Conservation (phyloP, 148 eudicot species). For the Amaranthus hypochondriacus region DNA sequence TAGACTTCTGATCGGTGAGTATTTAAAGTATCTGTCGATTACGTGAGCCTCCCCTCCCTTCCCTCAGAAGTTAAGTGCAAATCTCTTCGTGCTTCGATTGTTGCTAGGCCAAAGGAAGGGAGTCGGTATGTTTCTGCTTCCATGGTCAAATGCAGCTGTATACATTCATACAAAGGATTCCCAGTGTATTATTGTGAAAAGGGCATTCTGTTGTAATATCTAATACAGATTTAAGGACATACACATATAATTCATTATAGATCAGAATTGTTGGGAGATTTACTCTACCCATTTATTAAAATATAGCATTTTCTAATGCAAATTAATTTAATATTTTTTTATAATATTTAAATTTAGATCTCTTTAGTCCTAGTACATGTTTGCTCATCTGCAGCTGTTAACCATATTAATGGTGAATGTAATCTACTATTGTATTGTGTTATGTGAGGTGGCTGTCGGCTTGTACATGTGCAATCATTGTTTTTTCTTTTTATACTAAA, state of each 20-base stretch:
- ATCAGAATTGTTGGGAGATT: constrained; percentile 10
- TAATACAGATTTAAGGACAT: constrained; percentile 11
- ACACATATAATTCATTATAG: constrained; percentile 23
- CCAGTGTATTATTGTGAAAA: constrained; percentile 22
- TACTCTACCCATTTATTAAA: constrained; percentile 18
- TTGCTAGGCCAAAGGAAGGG: background rate
- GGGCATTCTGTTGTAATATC: constrained; percentile 27
- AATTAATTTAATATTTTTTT: no score
- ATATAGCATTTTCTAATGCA: constrained; percentile 26
- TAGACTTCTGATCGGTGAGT: constrained; percentile 24
- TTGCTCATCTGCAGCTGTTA: no score
- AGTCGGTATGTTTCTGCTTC: constrained; percentile 7
- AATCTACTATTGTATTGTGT: no score
- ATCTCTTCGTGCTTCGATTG: background rate
- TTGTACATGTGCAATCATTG: no score
- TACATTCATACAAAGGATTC: constrained; percentile 27
- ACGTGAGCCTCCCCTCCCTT: constrained; percentile 4
- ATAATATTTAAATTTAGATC: no score
- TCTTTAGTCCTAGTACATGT: no score
- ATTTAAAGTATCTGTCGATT: constrained; percentile 5
- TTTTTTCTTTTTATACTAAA: no score
- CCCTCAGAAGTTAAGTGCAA: constrained; percentile 3
- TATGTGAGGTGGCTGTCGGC: no score
- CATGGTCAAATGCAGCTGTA: constrained; percentile 20
- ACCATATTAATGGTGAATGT: no score